Percentiles rank a stretch among this genome's conserved stretches.
phyloP scores from a whole-genome alignment of 495 filamentous ascomycete genomes.

The Xanthoparmelia taractica region DNA sequence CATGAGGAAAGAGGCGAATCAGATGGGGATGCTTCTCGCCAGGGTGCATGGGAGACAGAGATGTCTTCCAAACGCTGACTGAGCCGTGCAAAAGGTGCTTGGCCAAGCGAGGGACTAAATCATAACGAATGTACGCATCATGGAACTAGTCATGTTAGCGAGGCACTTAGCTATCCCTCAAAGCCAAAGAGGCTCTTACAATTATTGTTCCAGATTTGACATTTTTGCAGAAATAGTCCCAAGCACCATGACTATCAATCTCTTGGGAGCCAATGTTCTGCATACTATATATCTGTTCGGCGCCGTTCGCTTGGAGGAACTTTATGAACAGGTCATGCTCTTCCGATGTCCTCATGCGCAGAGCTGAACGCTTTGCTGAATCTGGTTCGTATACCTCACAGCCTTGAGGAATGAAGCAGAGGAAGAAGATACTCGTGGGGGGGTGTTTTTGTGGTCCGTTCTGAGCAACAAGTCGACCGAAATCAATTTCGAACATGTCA shows the following conservation, averaged over 20 bases:
- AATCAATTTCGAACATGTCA: constrained; percentile 24
- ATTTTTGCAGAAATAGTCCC: constrained; percentile 36
- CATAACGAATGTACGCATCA: constrained; percentile 31
- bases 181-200: constrained; percentile 26
- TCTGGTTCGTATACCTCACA: constrained; percentile 16
- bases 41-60: constrained; percentile 28
- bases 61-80: constrained; percentile 36
- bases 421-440: constrained; percentile 29
- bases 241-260: constrained; percentile 30
- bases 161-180: background rate
- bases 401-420: constrained; percentile 32
- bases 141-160: constrained; percentile 31
- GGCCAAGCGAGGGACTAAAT: constrained; percentile 30
- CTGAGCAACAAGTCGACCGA: constrained; percentile 17
- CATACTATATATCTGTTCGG: constrained; percentile 29
- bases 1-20: constrained; percentile 50
- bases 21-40: constrained; percentile 27
- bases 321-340: constrained; percentile 30
- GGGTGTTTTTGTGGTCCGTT: constrained; percentile 20
- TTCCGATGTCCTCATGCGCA: constrained; percentile 9
- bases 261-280: constrained; percentile 11
- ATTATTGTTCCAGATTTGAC: constrained; percentile 34
- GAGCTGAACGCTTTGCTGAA: constrained; percentile 6
- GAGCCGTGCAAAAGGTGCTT: constrained; percentile 22
- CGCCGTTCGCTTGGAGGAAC: constrained; percentile 30